Percentiles rank a stretch among this genome's conserved stretches.
These are phyloP conservation scores for Cornus kousa DNA, from an alignment of 148 eudicot species.

Conservation along the genomic window DNA sequence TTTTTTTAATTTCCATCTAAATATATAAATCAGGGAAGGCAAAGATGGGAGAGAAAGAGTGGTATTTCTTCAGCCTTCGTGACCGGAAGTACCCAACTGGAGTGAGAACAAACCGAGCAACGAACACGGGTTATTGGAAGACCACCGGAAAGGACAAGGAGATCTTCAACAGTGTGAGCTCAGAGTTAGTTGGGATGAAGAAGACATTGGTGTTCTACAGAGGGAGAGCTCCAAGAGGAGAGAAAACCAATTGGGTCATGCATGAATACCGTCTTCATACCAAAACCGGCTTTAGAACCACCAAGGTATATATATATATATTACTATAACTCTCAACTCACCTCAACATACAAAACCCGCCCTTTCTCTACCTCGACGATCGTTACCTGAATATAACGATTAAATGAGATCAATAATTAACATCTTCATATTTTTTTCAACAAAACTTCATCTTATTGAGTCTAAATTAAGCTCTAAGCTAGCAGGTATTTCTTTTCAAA, in stretches of 20 bases:
- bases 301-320: conserved; percentile 46
- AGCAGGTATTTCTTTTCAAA: not conserved
- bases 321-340: no score
- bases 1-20: no score
- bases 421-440: no score
- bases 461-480: not conserved
- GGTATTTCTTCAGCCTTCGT: conserved; percentile 84
- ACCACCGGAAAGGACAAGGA: conserved; percentile 95
- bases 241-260: conserved; percentile 95
- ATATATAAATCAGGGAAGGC: conserved; percentile 47
- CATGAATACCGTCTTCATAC: conserved; percentile 93
- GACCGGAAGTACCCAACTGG: conserved; percentile 94
- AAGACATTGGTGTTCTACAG: conserved; percentile 83
- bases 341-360: no score
- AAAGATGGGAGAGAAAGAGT: conserved; percentile 90
- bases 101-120: conserved; percentile 83
- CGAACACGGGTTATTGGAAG: conserved; percentile 93
- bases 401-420: not conserved
- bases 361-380: no score
- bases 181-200: conserved; percentile 87
- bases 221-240: conserved; percentile 95
- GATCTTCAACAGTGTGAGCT: conserved; percentile 58
- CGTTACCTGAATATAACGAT: not conserved
- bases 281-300: conserved; percentile 67
- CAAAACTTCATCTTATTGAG: not conserved